Evolutionary conservation across 805 yeast genomes (phyloP).

Genomic region (Lachancea nothofagi): DNA sequence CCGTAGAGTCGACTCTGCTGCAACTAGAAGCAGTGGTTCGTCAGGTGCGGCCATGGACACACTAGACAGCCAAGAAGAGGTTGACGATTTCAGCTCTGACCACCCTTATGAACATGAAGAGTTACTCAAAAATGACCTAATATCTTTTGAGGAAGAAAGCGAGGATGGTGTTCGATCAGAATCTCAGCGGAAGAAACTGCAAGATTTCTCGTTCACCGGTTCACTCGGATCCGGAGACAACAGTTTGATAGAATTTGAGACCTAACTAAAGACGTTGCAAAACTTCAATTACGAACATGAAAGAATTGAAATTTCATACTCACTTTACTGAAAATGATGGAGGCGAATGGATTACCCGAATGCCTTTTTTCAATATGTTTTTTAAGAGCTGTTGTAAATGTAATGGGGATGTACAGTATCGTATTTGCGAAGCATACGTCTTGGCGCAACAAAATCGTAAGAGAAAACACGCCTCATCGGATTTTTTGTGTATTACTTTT

Average conservation of each 20-base stretch:
- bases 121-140: conserved; percentile 25
- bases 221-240: conserved; percentile 12
- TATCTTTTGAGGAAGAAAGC: conserved; percentile 21
- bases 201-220: conserved; percentile 10
- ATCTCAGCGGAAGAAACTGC: conserved; percentile 16
- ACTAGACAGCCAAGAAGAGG: conserved; percentile 25
- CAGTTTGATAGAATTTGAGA: conserved; percentile 32
- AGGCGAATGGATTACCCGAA: neutral
- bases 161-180: conserved; percentile 13
- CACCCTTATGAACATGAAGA: conserved; percentile 29
- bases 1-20: conserved; percentile 75
- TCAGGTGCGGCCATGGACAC: conserved; percentile 13
- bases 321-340: conserved; percentile 9
- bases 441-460: too few species aligned
- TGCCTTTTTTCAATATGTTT: too few species aligned
- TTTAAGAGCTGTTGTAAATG: too few species aligned
- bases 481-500: too few species aligned
- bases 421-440: too few species aligned
- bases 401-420: too few species aligned
- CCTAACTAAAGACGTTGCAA: conserved; percentile 12
- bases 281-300: too few species aligned
- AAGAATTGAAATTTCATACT: too few species aligned
- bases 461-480: too few species aligned
- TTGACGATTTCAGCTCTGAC: conserved; percentile 29
- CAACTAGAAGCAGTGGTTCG: conserved; percentile 30